A percentile compares a stretch with the other conserved stretches of the same genome.
Evolutionary conservation across 192 early-diverging fungal species (phyloP).

Genomic region (Funneliformis geosporum): DNA sequence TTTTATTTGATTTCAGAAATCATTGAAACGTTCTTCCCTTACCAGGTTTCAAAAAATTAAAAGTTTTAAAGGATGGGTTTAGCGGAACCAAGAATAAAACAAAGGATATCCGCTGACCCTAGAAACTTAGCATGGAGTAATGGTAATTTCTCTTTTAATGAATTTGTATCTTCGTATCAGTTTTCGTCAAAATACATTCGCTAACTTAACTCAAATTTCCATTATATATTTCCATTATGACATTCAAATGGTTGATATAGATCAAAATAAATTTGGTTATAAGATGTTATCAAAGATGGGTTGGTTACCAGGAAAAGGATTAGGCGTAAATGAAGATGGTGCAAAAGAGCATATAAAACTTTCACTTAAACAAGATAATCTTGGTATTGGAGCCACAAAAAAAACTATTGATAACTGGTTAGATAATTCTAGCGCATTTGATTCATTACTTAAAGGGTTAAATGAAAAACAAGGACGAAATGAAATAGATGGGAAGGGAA

Average conservation of each 20-base stretch:
- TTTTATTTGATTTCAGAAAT: too few relatives aligned
- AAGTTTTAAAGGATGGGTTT: constrained; percentile 58
- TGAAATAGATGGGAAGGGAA: constrained; percentile 43
- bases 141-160: constrained; percentile 46
- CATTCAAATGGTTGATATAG: constrained; percentile 38
- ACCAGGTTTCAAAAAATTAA: too few relatives aligned
- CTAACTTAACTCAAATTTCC: neutral
- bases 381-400: constrained; percentile 89
- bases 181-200: neutral
- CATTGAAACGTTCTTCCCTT: too few relatives aligned
- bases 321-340: constrained; percentile 89
- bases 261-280: constrained; percentile 83
- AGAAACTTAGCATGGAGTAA: constrained; percentile 89
- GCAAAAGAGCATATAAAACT: constrained; percentile 83
- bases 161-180: neutral
- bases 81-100: constrained; percentile 68
- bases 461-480: constrained; percentile 59
- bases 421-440: constrained; percentile 87
- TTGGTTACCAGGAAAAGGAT: constrained; percentile 90
- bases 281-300: constrained; percentile 96
- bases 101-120: constrained; percentile 86
- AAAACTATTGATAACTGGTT: constrained; percentile 94
- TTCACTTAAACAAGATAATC: constrained; percentile 78
- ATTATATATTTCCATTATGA: neutral
- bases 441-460: constrained; percentile 74